phyloP scores from a whole-genome alignment of 495 filamentous ascomycete genomes.

The Penicillium ochrochloron region DNA sequence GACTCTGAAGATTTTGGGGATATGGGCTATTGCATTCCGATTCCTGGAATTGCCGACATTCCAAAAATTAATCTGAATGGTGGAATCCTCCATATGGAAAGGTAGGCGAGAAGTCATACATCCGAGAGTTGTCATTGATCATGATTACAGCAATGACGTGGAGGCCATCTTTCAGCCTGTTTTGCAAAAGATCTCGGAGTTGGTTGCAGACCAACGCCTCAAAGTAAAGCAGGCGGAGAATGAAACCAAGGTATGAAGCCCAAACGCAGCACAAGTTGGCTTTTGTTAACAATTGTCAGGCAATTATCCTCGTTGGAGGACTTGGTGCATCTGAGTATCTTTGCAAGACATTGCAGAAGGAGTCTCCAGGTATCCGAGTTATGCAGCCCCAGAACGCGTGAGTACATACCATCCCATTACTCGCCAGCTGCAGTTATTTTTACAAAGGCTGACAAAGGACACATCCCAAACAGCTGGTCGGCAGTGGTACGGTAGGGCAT shows the following conservation, averaged over 20 bases:
- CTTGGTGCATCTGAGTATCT: constrained; percentile 73
- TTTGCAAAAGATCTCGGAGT: constrained; percentile 57
- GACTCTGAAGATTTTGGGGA: constrained; percentile 14
- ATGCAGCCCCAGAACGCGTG: constrained; percentile 66
- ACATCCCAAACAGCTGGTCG: constrained; percentile 28
- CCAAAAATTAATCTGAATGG: constrained; percentile 9
- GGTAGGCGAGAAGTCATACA: constrained; percentile 13
- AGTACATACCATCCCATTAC: neutral
- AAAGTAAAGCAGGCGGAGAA: constrained; percentile 30
- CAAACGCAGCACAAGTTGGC: neutral
- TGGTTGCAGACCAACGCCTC: constrained; percentile 63
- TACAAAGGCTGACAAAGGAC: no score
- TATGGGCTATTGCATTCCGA: constrained; percentile 18
- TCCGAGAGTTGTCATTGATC: neutral
- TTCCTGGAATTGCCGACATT: constrained; percentile 27
- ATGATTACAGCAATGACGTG: constrained; percentile 40
- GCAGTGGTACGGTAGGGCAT: constrained; percentile 33
- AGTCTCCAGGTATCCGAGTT: constrained; percentile 50
- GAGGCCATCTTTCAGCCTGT: constrained; percentile 61
- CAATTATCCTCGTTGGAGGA: constrained; percentile 73
- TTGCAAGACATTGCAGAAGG: constrained; percentile 55
- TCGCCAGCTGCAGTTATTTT: no score
- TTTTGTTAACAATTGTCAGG: constrained; percentile 34
- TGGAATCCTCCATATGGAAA: constrained; percentile 27
- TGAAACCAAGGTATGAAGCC: constrained; percentile 22